phyloP scores from a whole-genome alignment of 1,284 basidiomycete genomes.

The Trametes hirsuta region DNA sequence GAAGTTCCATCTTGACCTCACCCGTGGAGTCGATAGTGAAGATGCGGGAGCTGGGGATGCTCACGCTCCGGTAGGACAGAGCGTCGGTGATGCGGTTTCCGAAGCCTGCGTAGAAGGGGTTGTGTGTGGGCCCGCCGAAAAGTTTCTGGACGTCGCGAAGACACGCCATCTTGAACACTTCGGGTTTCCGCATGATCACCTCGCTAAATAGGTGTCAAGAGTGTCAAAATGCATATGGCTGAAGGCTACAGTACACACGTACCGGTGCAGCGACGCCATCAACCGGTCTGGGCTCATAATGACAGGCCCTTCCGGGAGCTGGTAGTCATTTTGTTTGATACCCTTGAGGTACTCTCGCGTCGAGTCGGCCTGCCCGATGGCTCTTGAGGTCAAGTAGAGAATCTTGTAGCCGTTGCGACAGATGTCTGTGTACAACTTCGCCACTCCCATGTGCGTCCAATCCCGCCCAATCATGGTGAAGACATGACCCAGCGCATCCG shows the following conservation, averaged over 20 bases:
- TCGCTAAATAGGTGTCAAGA: slow-evolving; percentile 54
- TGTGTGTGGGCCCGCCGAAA: slow-evolving; percentile 75
- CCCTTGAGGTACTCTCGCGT: slow-evolving; percentile 95
- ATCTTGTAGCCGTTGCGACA: slow-evolving; percentile 97
- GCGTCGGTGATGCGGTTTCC: slow-evolving; percentile 99
- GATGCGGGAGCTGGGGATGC: slow-evolving; percentile 92
- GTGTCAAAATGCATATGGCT: too few species aligned
- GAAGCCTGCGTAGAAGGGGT: slow-evolving; percentile 97
- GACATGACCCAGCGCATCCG: slow-evolving; percentile 96
- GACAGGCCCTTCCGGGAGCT: slow-evolving; percentile 96
- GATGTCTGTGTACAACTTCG: slow-evolving; percentile 98
- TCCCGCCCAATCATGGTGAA: slow-evolving; percentile 99
- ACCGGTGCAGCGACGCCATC: slow-evolving; percentile 95
- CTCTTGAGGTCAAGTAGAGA: slow-evolving; percentile 96
- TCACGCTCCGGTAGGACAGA: slow-evolving; percentile 94
- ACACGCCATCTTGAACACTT: slow-evolving; percentile 99
- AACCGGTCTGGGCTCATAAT: slow-evolving; percentile 99
- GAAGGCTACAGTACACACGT: slow-evolving; percentile 27
- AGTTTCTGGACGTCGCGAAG: slow-evolving; percentile 93
- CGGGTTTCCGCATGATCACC: slow-evolving; percentile 98
- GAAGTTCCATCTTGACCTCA: slow-evolving; percentile 96
- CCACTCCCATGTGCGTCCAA: slow-evolving; percentile 98
- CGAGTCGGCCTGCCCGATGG: slow-evolving; percentile 98
- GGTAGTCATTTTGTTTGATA: slow-evolving; percentile 95
- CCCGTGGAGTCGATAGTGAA: slow-evolving; percentile 98